These are phyloP conservation scores for Parmelia sp. DNA, from an alignment of 495 filamentous ascomycete species.

Conservation along the genomic window DNA sequence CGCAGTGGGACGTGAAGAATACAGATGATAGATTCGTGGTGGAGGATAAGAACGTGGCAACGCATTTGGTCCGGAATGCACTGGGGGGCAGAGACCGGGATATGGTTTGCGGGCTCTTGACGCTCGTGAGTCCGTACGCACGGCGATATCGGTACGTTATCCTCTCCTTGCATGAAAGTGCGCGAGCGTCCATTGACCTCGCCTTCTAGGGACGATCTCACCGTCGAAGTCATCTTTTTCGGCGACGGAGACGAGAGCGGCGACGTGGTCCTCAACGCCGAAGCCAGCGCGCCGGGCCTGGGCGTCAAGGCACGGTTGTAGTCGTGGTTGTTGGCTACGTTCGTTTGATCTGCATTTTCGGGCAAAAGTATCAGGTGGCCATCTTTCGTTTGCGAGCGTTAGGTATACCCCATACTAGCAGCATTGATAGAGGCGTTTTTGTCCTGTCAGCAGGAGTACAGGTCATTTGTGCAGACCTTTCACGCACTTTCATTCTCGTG, in stretches of 20 bases:
- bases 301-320: conserved; percentile 55
- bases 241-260: conserved; percentile 69
- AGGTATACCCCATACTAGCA: neutral
- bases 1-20: conserved; percentile 70
- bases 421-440: conserved; percentile 1
- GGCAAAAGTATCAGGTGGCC: conserved; percentile 6
- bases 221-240: conserved; percentile 98
- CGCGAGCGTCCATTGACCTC: neutral
- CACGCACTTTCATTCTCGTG: too few species aligned
- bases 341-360: neutral
- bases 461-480: too few species aligned
- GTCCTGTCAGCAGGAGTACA: neutral
- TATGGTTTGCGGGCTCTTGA: conserved; percentile 89
- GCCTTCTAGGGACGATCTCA: conserved; percentile 72
- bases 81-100: conserved; percentile 90
- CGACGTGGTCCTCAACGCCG: conserved; percentile 72
- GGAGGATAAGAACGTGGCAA: conserved; percentile 93
- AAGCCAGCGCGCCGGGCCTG: conserved; percentile 62
- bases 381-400: neutral
- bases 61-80: conserved; percentile 92
- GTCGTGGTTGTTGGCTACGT: conserved; percentile 14
- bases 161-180: neutral
- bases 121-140: conserved; percentile 83
- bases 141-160: conserved; percentile 69
- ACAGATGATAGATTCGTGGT: conserved; percentile 78